A percentile compares a stretch with the other conserved stretches of the same genome.
Evolutionary conservation across 441 rosid species (phyloP).

Genomic region (Adansonia rubrostipa): DNA sequence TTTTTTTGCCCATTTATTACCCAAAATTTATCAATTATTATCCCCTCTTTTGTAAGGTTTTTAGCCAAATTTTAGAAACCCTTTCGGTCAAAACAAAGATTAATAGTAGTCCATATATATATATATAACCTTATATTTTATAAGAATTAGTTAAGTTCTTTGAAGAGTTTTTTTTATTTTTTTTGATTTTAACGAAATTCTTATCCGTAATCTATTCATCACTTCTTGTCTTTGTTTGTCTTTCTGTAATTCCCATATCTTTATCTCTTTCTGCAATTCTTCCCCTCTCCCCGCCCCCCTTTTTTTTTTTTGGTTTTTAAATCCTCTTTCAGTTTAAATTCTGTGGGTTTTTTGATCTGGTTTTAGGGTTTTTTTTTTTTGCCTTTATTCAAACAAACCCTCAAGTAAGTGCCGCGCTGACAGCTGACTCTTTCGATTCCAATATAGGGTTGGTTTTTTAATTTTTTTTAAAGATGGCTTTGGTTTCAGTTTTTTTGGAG

Average conservation of each 20-base stretch:
- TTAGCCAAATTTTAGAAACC: not conserved
- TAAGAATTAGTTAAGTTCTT: constrained; percentile 10
- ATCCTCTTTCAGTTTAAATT: not conserved
- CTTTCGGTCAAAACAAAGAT: not conserved
- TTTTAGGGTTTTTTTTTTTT: constrained; percentile 21
- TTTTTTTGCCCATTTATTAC: not conserved
- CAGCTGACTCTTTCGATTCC: constrained; percentile 46
- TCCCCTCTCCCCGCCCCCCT: not conserved
- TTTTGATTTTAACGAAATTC: constrained; percentile 41
- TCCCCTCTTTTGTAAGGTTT: too few relatives aligned
- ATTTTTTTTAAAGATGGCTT: constrained; percentile 43
- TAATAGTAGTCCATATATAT: not conserved
- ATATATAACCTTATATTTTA: not conserved
- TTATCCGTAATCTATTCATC: constrained; percentile 41
- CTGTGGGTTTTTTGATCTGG: not conserved
- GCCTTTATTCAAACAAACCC: constrained; percentile 30
- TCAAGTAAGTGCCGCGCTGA: constrained; percentile 47
- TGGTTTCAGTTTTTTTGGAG: constrained; percentile 48
- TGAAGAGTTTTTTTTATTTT: constrained; percentile 10
- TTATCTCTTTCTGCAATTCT: not conserved
- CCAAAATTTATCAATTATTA: not conserved
- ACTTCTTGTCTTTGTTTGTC: constrained; percentile 16
- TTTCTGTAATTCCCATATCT: constrained; percentile 16
- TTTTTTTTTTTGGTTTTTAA: not conserved
- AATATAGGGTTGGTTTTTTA: constrained; percentile 37